Base-by-base conservation (phyloP, 2,329 filamentous ascomycete species). In the Penicillium paneum region DNA sequence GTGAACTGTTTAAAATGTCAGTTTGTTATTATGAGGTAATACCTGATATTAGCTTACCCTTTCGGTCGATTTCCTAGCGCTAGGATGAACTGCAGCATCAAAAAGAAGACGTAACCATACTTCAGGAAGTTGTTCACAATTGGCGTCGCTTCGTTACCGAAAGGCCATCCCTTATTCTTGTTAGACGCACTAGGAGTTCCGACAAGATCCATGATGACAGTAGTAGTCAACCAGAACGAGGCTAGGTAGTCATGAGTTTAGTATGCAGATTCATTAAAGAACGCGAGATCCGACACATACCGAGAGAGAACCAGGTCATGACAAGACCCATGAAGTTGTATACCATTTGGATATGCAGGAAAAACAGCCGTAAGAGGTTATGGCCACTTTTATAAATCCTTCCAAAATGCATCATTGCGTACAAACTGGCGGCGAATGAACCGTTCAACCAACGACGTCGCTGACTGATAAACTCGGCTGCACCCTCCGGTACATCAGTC, bases 381-480 rank as follows among this genome's bases (percentile, higher is more conserved):
- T 97, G 93, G 42, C 93, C 92, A 71, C 87, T 91, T 81, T 94
- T 94, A 83, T 97, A 97, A 86, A 97, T 95, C 64, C 93, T 89
- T 43, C 90, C 89, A 70, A 97, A 97, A 75, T 97, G 94, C 88
- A 97, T 96, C 60, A 97, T 83, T 26, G 93, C 88, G 80, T 97
- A 97, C 72, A 97, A 84, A 74, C 89, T 91, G 74, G 93, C 93
- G 54, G 93, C 93, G 71, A 97, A 97, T 1, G 93, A 97, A 81
- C 93, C 93, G 82, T 97, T 97, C 63, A 97, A 81, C 93, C 93
- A 97, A 80, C 93, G 88, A 81, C 93, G 88, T 81, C 93, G 90
- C 78, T 97, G 93, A 66, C 89, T 87, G 79, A 97, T 97, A 76
- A 97, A 97, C 74, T 97, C 93, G 28, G 93, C 81, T 59, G 91